phyloP scores from a whole-genome alignment of 139 green algal species.

The Penium margaritaceum region DNA sequence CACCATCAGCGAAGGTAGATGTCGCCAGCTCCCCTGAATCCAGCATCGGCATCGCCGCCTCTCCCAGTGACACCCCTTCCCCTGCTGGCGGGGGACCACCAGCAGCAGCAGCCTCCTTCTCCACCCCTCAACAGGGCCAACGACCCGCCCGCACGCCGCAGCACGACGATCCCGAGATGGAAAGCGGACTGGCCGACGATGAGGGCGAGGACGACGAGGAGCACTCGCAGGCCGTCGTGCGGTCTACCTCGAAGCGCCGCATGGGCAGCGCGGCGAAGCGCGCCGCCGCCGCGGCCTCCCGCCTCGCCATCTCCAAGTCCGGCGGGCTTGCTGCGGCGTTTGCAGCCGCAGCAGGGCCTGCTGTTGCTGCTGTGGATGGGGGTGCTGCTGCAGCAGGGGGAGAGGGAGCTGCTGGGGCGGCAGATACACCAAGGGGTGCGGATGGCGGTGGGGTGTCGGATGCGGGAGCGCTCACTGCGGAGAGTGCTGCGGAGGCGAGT shows the following conservation, averaged over 20 bases:
- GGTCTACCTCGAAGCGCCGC: neutral
- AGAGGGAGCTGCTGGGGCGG: constrained; percentile 11
- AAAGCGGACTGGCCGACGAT: constrained; percentile 35
- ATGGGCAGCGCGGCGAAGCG: constrained; percentile 4
- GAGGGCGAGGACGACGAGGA: constrained; percentile 22
- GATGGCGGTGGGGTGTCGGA: neutral
- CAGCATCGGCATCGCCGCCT: too few species aligned
- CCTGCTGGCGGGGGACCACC: too few species aligned
- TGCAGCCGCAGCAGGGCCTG: constrained; percentile 16
- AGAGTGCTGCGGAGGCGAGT: constrained; percentile 51
- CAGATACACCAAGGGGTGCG: neutral
- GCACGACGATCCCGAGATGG: too few species aligned
- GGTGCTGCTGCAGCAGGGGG: neutral
- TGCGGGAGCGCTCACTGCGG: constrained; percentile 18
- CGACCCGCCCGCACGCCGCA: too few species aligned
- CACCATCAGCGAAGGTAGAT: too few species aligned
- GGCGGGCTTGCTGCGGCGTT: constrained; percentile 35
- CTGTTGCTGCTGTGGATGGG: too few species aligned
- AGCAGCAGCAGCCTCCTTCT: too few species aligned
- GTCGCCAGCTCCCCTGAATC: too few species aligned
- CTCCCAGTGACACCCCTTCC: too few species aligned
- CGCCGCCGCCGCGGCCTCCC: neutral
- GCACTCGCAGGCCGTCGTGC: too few species aligned
- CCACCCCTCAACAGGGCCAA: too few species aligned
- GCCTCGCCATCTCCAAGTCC: constrained; percentile 3